Evolutionary conservation across 2,329 filamentous ascomycete species (phyloP), one percentile per base, ranked within the genome.

Genomic region (Colletotrichum lindemuthianum): DNA sequence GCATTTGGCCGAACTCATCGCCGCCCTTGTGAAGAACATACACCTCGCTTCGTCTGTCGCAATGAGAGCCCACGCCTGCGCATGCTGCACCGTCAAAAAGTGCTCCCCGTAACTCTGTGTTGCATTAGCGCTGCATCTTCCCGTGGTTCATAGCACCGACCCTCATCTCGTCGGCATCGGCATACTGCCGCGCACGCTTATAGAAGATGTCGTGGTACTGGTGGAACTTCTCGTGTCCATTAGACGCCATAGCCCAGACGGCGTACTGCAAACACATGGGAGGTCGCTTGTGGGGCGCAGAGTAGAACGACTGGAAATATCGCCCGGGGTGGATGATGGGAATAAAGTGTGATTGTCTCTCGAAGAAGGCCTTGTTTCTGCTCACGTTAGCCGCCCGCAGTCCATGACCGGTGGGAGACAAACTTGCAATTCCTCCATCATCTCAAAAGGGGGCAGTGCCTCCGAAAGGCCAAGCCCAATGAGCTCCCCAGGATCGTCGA

Each of bases 11-110:
- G 88, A 85, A 66, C 92, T 97, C 80, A 97, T 87, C 81, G 92
- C 93, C 2, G 94, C 92, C 65, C 93, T 84, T 0, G 93, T 93
- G 71, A 97, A 97, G 70, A 90, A 88, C 84, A 97, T 91, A 69
- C 86, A 85, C 73, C 91, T 94, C 70, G 95, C 96, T 75, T 98
- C 95, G 71, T 93, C 93, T 1, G 85, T 88, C 3, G 87, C 85
- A 43, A 93, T 84, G 6, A 97, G 78, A 2, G 84, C 82, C 92
- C 93, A 97, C 0, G 91, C 83, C 74, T 97, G 95, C 11, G 90
- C 91, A 73, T 96, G 91, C 4, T 85, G 84, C n/a, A 97, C 74
- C 1, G 89, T 92, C 69, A 97, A 86, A 67, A 95, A 92, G 60
- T 85, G 81, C 74, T 97, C 93, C 15, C 94, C 95, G 54, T 90